These are phyloP conservation scores for Yarrowia sp. DNA, from an alignment of 805 yeast species.

Conservation along the genomic window DNA sequence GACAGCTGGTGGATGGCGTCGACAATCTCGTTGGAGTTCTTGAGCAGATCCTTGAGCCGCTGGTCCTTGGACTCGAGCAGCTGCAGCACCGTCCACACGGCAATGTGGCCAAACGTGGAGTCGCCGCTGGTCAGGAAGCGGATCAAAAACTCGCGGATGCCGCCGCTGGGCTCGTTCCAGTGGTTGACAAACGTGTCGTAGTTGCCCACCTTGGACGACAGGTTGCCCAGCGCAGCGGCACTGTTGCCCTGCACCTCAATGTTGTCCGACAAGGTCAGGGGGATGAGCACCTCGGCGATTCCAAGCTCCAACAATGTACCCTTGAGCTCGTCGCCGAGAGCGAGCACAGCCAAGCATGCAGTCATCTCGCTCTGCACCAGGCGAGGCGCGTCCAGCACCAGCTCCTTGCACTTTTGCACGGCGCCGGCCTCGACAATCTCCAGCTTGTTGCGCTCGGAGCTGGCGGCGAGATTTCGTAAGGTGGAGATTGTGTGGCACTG, in stretches of 20 bases:
- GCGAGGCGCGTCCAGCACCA: constrained; percentile 81
- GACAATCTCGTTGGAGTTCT: constrained; percentile 37
- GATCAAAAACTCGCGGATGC: constrained; percentile 77
- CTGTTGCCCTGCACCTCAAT: constrained; percentile 97
- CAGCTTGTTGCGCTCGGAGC: constrained; percentile 85
- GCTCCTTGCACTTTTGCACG: constrained; percentile 83
- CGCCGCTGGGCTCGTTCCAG: constrained; percentile 80
- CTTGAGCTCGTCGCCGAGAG: constrained; percentile 92
- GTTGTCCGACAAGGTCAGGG: constrained; percentile 80
- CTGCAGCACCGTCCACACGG: constrained; percentile 94
- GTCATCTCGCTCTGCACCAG: constrained; percentile 94
- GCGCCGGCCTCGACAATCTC: constrained; percentile 95
- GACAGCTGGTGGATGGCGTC: constrained; percentile 39
- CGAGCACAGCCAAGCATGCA: constrained; percentile 95
- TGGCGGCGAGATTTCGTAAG: constrained; percentile 91
- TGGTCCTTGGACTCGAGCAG: constrained; percentile 79
- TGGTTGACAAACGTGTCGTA: constrained; percentile 72
- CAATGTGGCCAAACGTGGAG: constrained; percentile 95
- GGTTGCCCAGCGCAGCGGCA: constrained; percentile 95
- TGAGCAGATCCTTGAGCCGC: constrained; percentile 45
- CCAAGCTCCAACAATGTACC: constrained; percentile 77
- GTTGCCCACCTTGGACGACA: constrained; percentile 85
- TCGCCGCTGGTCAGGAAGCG: constrained; percentile 79
- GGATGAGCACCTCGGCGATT: constrained; percentile 82
- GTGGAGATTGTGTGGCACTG: constrained; percentile 98